Evolutionary conservation across 495 filamentous ascomycete species (phyloP).

Genomic region (Tuber calosporum): DNA sequence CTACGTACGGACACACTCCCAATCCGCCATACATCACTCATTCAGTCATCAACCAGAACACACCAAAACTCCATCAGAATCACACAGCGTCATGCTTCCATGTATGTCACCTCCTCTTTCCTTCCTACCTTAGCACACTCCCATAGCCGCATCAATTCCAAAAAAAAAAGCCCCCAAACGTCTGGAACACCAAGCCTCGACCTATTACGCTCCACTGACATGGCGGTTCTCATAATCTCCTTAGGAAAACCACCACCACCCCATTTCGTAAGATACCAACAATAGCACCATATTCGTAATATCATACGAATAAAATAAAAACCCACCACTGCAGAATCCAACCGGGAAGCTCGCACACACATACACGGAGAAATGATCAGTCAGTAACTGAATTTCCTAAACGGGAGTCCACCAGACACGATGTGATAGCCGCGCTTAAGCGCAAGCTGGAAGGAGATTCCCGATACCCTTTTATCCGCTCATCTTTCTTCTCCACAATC

Average conservation of each 20-base stretch:
- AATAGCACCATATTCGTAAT: neutral
- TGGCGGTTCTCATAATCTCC: neutral
- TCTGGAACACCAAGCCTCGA: neutral
- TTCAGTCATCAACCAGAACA: neutral
- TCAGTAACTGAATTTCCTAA: neutral
- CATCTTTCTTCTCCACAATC: neutral
- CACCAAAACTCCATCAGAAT: neutral
- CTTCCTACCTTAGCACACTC: neutral
- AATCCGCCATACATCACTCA: neutral
- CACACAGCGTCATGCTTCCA: neutral
- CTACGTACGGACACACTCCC: too few species aligned
- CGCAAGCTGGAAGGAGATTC: neutral
- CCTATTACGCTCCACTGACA: too few species aligned
- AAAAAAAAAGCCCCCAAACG: too few species aligned
- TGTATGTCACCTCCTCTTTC: too few species aligned
- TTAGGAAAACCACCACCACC: neutral
- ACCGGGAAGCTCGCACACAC: neutral
- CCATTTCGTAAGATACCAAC: neutral
- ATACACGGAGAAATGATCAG: neutral
- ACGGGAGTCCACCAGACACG: neutral
- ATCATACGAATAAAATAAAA: too few species aligned
- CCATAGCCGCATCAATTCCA: neutral
- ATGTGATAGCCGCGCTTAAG: neutral
- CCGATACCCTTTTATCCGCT: neutral
- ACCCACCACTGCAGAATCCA: too few species aligned